These are phyloP conservation scores for Sugiyamaella grinbergsii DNA, from an alignment of 1,139 yeast species.

Conservation along the genomic window DNA sequence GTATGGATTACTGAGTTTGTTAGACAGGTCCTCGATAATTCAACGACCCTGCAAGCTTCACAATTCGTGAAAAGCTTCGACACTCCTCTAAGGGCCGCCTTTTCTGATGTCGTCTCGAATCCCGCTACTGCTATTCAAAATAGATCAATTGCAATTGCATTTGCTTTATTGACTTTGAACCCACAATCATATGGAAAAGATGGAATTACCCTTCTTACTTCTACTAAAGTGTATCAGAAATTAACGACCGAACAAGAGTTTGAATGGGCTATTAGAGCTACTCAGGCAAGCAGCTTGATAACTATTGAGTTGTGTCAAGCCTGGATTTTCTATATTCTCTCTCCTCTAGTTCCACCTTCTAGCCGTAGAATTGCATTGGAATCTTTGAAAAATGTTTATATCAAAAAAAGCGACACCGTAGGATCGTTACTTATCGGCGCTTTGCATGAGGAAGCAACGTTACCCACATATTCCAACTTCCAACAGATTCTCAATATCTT, in stretches of 20 bases:
- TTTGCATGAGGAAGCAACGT: constrained; percentile 35
- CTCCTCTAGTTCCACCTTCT: constrained; percentile 23
- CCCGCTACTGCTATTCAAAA: constrained; percentile 39
- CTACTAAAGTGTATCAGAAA: constrained; percentile 33
- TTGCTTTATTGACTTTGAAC: constrained; percentile 36
- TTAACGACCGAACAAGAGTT: constrained; percentile 33
- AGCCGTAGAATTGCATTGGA: constrained; percentile 21
- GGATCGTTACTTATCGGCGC: constrained; percentile 27
- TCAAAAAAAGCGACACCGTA: constrained; percentile 21
- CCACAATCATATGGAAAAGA: constrained; percentile 14
- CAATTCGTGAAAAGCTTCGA: constrained; percentile 38
- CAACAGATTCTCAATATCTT: constrained; percentile 19
- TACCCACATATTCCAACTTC: constrained; percentile 22
- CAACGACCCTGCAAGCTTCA: no score
- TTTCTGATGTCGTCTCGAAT: constrained; percentile 43
- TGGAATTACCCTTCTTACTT: constrained; percentile 24
- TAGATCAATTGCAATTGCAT: constrained; percentile 38
- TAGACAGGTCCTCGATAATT: constrained; percentile 33
- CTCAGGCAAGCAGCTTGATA: constrained; percentile 30
- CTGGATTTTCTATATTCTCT: constrained; percentile 36
- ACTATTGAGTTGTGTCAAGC: constrained; percentile 35
- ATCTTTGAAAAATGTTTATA: constrained; percentile 24
- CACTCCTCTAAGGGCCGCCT: constrained; percentile 40
- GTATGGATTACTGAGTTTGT: constrained; percentile 68
- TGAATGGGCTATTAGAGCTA: constrained; percentile 35